phyloP scores from a whole-genome alignment of 306 rosid genomes.

The Citrullus amarus region DNA sequence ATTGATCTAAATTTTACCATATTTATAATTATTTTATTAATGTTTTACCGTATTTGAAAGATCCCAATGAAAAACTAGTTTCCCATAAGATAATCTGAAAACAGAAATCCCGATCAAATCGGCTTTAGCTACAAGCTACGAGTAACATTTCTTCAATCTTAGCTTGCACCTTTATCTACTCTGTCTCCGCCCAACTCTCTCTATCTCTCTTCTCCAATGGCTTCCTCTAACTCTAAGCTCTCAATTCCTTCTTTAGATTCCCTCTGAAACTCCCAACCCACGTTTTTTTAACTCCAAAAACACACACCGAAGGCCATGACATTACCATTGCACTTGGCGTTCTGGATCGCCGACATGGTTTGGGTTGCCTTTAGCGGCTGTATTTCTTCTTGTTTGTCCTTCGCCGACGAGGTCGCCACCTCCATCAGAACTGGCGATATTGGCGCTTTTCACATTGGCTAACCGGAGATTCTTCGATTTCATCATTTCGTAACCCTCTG shows the following conservation, averaged over 20 bases:
- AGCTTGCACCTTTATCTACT: neutral
- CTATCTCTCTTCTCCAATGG: neutral
- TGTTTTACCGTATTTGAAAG: too few species aligned
- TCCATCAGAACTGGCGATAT: slow-evolving; percentile 84
- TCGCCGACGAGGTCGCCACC: slow-evolving; percentile 76
- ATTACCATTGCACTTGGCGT: slow-evolving; percentile 44
- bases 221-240: neutral
- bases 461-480: slow-evolving; percentile 9
- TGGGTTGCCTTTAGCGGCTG: slow-evolving; percentile 71
- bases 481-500: slow-evolving; percentile 12
- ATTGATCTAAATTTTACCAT: too few species aligned
- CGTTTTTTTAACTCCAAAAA: neutral
- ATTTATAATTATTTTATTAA: too few species aligned
- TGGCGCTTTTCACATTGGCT: slow-evolving; percentile 74
- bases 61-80: too few species aligned
- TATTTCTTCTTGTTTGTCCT: slow-evolving; percentile 66
- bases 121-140: neutral
- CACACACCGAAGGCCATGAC: slow-evolving; percentile 28
- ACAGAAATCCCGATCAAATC: neutral
- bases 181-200: neutral
- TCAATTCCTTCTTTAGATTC: neutral
- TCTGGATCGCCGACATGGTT: slow-evolving; percentile 63
- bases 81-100: neutral
- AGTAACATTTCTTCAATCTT: neutral
- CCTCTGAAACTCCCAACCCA: neutral